Percentiles rank a stretch among this genome's conserved stretches.
Evolutionary conservation across 257 asterid species (phyloP).

Genomic region (Solanum appendiculatum): DNA sequence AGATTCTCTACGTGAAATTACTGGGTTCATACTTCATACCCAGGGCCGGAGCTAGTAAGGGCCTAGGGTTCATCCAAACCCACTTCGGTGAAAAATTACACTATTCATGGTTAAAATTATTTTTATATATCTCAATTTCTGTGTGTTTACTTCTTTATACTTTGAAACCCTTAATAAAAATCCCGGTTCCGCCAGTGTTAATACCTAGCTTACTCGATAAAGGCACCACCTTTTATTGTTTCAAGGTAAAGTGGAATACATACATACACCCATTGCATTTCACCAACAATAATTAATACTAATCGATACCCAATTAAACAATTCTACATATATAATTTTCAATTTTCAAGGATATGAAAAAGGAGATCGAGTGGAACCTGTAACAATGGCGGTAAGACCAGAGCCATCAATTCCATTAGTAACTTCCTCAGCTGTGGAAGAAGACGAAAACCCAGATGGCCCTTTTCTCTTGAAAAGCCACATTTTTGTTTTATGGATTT

Average conservation of each 20-base stretch:
- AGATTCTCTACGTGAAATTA: background rate
- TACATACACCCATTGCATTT: background rate
- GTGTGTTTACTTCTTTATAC: too few species aligned
- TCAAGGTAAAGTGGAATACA: background rate
- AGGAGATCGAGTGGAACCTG: background rate
- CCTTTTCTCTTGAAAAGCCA: background rate
- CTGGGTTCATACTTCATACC: background rate
- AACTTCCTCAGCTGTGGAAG: background rate
- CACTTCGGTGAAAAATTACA: background rate
- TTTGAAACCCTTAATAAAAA: too few species aligned
- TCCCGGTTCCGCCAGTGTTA: too few species aligned
- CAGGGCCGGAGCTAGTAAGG: background rate
- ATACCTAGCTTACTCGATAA: background rate
- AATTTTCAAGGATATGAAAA: background rate
- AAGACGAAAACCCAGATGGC: background rate
- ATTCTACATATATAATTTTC: background rate
- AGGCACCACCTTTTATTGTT: background rate
- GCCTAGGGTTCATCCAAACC: background rate
- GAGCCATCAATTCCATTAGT: background rate
- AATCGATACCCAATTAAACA: background rate
- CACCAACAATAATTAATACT: background rate
- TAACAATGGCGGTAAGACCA: slow-evolving; percentile 1
- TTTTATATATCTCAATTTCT: too few species aligned
- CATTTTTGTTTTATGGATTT: background rate
- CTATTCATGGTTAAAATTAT: too few species aligned